Evolutionary conservation across 108 stramenopile species (phyloP).

Genomic region (Pseudonitzschia multiseries): DNA sequence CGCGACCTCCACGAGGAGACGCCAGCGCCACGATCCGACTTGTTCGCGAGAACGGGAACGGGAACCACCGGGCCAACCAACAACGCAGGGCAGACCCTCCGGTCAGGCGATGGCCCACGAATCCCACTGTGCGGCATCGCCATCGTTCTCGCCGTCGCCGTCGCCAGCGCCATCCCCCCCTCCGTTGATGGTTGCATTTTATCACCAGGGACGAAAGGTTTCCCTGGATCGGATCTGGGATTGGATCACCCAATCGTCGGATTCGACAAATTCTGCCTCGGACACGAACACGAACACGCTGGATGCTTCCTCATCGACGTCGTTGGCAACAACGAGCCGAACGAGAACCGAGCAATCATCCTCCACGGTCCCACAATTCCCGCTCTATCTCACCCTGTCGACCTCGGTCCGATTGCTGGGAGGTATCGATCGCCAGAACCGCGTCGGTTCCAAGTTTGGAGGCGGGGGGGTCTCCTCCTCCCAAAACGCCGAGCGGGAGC

Average conservation of each 20-base stretch:
- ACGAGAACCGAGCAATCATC: background rate
- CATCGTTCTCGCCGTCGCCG: too few species aligned
- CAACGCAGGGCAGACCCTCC: background rate
- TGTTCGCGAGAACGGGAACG: background rate
- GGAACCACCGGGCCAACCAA: background rate
- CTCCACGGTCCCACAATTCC: conserved; percentile 1
- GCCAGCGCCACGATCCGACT: background rate
- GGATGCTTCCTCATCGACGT: background rate
- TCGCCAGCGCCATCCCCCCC: background rate
- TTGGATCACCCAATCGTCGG: conserved; percentile 11
- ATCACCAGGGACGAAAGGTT: conserved; percentile 17
- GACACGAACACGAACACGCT: background rate
- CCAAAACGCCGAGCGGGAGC: conserved; percentile 92
- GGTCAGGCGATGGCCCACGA: too few species aligned
- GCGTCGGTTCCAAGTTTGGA: conserved; percentile 96
- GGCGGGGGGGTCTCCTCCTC: conserved; percentile 93
- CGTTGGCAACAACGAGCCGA: background rate
- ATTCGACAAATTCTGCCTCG: background rate
- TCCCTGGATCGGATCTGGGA: conserved; percentile 20
- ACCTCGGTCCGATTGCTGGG: conserved; percentile 35
- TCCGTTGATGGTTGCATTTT: conserved; percentile 19
- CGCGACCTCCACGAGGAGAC: background rate
- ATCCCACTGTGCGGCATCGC: too few species aligned
- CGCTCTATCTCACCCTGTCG: conserved; percentile 11
- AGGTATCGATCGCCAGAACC: conserved; percentile 94